phyloP scores from a whole-genome alignment of 495 filamentous ascomycete genomes.

The Aspergillus ostianus region DNA sequence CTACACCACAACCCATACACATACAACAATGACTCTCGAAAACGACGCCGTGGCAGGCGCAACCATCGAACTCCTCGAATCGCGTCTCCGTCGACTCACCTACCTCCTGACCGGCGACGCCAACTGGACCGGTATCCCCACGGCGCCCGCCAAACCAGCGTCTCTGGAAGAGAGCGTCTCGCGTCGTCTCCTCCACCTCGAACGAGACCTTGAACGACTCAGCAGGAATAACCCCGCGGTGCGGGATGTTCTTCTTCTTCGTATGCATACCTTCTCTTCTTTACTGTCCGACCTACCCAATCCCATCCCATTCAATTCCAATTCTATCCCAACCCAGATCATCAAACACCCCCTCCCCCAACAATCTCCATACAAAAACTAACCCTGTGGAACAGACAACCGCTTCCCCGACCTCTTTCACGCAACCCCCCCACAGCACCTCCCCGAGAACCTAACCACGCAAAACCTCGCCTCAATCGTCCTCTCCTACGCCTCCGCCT shows the following conservation, averaged over 20 bases:
- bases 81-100: slow-evolving; percentile 70
- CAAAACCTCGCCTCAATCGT: slow-evolving; percentile 61
- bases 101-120: slow-evolving; percentile 67
- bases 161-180: slow-evolving; percentile 44
- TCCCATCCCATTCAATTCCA: not conserved
- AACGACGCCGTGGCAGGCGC: slow-evolving; percentile 39
- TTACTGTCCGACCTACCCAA: not conserved
- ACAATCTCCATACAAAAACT: not conserved
- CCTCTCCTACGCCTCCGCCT: slow-evolving; percentile 69
- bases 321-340: not conserved
- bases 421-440: slow-evolving; percentile 31
- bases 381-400: no score
- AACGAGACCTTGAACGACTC: slow-evolving; percentile 54
- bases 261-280: slow-evolving; percentile 24
- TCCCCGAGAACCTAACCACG: slow-evolving; percentile 44
- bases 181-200: slow-evolving; percentile 61
- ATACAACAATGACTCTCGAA: slow-evolving; percentile 33
- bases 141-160: slow-evolving; percentile 35
- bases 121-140: slow-evolving; percentile 42
- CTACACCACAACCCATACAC: slow-evolving; percentile 1
- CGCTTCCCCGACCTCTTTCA: slow-evolving; percentile 59
- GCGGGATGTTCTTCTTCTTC: slow-evolving; percentile 50
- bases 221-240: slow-evolving; percentile 46
- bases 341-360: not conserved
- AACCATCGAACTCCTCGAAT: slow-evolving; percentile 75